Conservation (phyloP, 169 alveolate species). For the Neospora caninum region DNA sequence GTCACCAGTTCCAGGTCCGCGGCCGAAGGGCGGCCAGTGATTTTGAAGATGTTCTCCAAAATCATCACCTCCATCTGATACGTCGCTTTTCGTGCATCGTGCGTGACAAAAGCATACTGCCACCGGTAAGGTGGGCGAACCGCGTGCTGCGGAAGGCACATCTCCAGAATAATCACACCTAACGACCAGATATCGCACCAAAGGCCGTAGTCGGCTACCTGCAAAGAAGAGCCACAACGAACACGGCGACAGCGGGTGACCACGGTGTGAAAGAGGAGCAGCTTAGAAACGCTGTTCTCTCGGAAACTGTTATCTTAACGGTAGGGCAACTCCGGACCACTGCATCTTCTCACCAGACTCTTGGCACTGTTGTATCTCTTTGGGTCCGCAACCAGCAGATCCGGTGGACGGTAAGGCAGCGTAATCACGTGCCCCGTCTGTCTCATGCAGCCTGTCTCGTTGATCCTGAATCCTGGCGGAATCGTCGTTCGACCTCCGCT, state of each 20-base stretch:
- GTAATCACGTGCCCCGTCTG: slow-evolving; percentile 59
- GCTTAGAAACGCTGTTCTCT: too few relatives aligned
- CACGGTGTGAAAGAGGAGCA: neutral
- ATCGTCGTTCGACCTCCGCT: neutral
- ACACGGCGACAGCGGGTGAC: neutral
- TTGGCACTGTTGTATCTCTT: neutral
- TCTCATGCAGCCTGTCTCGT: slow-evolving; percentile 34
- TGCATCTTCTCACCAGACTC: neutral
- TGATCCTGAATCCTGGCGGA: neutral
- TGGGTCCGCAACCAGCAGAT: slow-evolving; percentile 44
- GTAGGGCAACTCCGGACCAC: neutral
- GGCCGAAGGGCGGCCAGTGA: slow-evolving; percentile 33
- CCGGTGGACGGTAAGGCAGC: slow-evolving; percentile 64
- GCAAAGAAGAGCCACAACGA: neutral
- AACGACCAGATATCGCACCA: slow-evolving; percentile 58
- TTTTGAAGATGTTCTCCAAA: slow-evolving; percentile 43
- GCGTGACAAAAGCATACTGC: slow-evolving; percentile 20
- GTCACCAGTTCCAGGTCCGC: slow-evolving; percentile 4
- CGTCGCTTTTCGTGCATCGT: neutral
- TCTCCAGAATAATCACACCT: slow-evolving; percentile 45
- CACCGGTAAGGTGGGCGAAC: slow-evolving; percentile 18
- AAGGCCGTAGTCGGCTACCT: slow-evolving; percentile 47
- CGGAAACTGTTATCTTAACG: too few relatives aligned
- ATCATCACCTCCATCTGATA: slow-evolving; percentile 46
- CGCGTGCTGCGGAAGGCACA: slow-evolving; percentile 47